Evolutionary conservation across 441 rosid species (phyloP), one percentile per base, ranked within the genome.

Genomic region (Populus hybrid): DNA sequence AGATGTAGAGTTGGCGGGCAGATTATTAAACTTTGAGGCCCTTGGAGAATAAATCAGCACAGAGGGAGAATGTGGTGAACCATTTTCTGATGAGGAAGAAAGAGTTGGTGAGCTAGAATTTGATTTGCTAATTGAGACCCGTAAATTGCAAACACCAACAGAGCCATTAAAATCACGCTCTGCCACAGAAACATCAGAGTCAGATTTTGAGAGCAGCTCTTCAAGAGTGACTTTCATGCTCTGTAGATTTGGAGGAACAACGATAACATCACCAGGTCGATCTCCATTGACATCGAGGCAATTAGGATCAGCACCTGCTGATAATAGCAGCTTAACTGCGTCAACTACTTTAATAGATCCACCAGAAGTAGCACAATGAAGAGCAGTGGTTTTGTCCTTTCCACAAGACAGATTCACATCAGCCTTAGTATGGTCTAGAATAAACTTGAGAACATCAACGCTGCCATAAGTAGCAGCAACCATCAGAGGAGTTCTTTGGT

Each of bases 321-420:
- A 74, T 69, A 92, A 67, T 79, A 93, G 93, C 80, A 89, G 64
- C 83, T 84, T 87, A 59, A 88, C 89, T 78, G 85, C 88, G 61
- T 90, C 97, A 70, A 83, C 72, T 1, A 84, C 81, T 77, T 79
- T 78, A 72, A 71, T 73, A 26, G 93, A 89, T 72, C 90, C 94
- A 75, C 96, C 91, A 64, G 96, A 88, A 69, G 94, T 93, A 75
- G 93, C 93, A 76, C 92, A 91, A 63, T 93, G 96, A 73, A 93
- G 94, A 8, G 98, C 92, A 42, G 94, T 92, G 56, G 88, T 87
- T 79, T 86, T 88, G 50, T 89, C 98, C 7, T 50, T 36, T 61
- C 90, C 98, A 63, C 94, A 89, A 2, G 85, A 69, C 18, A 84
- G 74, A 75, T 86, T 88, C 31, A 88, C 86, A 78, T 87, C 85